Evolutionary conservation across 306 rosid species (phyloP).

Genomic region (Trifolium subterraneum): DNA sequence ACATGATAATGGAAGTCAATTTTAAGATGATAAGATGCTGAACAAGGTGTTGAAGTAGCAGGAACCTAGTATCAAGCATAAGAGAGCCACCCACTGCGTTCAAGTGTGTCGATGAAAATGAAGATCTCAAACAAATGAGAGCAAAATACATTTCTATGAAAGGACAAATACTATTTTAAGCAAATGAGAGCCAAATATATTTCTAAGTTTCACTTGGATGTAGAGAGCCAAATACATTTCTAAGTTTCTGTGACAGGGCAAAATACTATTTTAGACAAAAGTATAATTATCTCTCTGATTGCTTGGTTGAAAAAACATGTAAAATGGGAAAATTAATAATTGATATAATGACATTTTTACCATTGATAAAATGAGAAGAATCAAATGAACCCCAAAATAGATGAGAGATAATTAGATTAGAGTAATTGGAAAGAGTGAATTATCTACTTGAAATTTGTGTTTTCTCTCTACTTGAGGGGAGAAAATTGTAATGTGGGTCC

Average conservation of each 20-base stretch:
- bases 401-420: too few relatives aligned
- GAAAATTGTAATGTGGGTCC: background rate
- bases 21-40: too few relatives aligned
- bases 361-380: background rate
- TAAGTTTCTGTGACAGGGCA: too few relatives aligned
- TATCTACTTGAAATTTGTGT: background rate
- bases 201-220: background rate
- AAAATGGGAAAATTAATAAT: background rate
- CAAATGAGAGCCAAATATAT: background rate
- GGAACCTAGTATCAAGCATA: background rate
- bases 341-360: background rate
- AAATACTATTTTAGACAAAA: too few relatives aligned
- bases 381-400: too few relatives aligned
- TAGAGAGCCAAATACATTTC: background rate
- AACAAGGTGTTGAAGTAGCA: background rate
- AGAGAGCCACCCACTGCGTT: background rate
- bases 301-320: background rate
- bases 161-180: background rate
- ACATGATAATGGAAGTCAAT: constrained; percentile 4
- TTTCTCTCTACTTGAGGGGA: background rate
- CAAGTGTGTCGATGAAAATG: background rate
- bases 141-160: background rate
- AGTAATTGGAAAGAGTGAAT: background rate
- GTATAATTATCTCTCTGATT: background rate
- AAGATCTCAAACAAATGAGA: background rate